Conservation (phyloP, 2,329 filamentous ascomycete species). For the Penicillium sp. region DNA sequence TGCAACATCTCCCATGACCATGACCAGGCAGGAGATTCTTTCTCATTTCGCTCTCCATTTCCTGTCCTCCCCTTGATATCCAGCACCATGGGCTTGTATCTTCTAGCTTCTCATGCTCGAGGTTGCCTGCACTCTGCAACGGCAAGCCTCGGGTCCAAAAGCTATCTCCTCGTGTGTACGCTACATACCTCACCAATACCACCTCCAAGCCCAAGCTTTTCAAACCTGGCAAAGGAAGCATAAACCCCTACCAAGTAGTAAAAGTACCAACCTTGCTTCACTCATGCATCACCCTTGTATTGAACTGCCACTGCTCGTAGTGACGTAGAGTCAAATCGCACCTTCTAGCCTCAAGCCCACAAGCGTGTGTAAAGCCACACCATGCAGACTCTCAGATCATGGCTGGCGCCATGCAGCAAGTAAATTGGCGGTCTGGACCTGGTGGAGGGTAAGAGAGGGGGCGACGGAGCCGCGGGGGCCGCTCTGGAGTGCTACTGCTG, state of each 20-base stretch:
- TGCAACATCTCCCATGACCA: neutral
- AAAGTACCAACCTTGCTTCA: neutral
- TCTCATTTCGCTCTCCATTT: conserved; percentile 10
- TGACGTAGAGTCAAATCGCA: neutral
- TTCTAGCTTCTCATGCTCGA: neutral
- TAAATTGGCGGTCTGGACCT: conserved; percentile 25
- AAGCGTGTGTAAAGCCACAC: neutral
- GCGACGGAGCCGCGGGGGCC: neutral
- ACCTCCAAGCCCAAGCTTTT: neutral
- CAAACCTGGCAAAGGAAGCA: conserved; percentile 12
- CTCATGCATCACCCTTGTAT: conserved; percentile 8
- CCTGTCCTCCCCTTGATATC: conserved; percentile 20
- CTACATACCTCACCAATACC: conserved; percentile 16
- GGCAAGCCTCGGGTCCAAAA: neutral
- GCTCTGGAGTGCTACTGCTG: neutral
- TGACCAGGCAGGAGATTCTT: neutral
- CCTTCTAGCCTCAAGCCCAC: neutral
- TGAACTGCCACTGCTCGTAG: neutral
- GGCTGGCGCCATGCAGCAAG: conserved; percentile 19
- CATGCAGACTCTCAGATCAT: conserved; percentile 8
- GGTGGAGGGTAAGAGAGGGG: neutral
- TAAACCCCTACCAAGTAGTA: neutral
- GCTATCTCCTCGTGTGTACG: conserved; percentile 20
- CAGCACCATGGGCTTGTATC: conserved; percentile 30
- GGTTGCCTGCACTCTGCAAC: conserved; percentile 2